Evolutionary conservation across 176 grass and related monocot species (phyloP), one percentile per base, ranked within the genome.

Genomic region (Alloteropsis semialata): DNA sequence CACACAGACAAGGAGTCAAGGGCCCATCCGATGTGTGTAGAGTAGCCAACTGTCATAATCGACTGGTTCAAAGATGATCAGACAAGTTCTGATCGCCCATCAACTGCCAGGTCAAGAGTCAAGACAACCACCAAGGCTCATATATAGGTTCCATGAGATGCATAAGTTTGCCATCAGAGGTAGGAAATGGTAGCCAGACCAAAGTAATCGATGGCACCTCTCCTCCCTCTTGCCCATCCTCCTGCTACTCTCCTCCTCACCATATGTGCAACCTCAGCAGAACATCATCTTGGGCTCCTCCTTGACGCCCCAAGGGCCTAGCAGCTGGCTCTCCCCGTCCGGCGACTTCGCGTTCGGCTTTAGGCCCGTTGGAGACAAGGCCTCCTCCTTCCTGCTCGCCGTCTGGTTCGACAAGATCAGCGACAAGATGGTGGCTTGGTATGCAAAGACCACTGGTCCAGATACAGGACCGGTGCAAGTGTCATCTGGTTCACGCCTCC

Each of bases 351-450:
- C 76, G 18, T 79, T 79, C 6, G 43, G 76, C 11, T 79, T 79
- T 43, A 42, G 43, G 29, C 43, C 60, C 6, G 25, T 79, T 3
- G 76, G 44, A 5, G 65, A 36, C 5, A 82, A 82, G 54, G 1
- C 72, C 30, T 70, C 77, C 24, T 53, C 29, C 29, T 93, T 85
- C 62, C 33, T 93, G 30, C 76, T 90, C 14, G 84, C 81, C 2
- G 37, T 90, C 68, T 93, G 91, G 88, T 90, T 90, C 54, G 63
- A 80, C 48, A 93, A 88, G 72, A 90, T 54, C 48, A 49, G 45
- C 12, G 10, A 82, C 39, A 60, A 81, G 29, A 85, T 88, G 1
- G 66, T 83, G 16, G 85, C 29, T 22, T 93, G 91, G 91, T 93
- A 82, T 8, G 72, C 81, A 41, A 85, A 85, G 24, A 58, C 50